Evolutionary conservation across 2,329 filamentous ascomycete genomes (phyloP).

Genomic region (Dactylella cylindrospora): DNA sequence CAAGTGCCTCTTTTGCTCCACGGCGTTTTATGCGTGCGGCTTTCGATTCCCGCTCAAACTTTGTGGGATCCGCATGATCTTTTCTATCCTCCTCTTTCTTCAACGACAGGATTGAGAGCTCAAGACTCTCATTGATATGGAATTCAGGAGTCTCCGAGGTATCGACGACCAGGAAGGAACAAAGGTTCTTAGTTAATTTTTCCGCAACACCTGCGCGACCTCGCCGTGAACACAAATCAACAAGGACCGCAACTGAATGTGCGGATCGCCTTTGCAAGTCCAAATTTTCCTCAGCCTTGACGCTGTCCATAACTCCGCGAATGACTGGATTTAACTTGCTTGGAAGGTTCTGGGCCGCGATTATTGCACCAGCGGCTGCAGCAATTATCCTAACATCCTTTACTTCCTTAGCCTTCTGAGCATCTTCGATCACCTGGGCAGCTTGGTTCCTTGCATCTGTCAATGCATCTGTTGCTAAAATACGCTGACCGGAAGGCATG

Average conservation of each 20-base stretch:
- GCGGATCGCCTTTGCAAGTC: constrained; percentile 86
- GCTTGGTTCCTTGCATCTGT: constrained; percentile 74
- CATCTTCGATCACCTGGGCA: constrained; percentile 73
- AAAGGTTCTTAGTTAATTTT: constrained; percentile 91
- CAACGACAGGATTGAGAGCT: constrained; percentile 81
- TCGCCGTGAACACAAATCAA: constrained; percentile 79
- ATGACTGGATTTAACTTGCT: constrained; percentile 93
- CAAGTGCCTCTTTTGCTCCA: constrained; percentile 89
- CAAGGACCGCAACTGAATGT: constrained; percentile 76
- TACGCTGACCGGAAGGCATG: constrained; percentile 82
- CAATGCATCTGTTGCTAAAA: constrained; percentile 78
- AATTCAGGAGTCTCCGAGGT: constrained; percentile 98
- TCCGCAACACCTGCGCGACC: constrained; percentile 83
- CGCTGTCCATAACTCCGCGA: constrained; percentile 96
- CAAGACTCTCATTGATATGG: constrained; percentile 74
- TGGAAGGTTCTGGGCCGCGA: constrained; percentile 81
- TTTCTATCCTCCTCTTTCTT: constrained; percentile 96
- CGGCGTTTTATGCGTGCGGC: constrained; percentile 86
- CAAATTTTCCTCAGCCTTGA: constrained; percentile 90
- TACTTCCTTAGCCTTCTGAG: constrained; percentile 73
- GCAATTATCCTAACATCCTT: constrained; percentile 85
- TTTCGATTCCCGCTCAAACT: constrained; percentile 85
- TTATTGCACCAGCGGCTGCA: constrained; percentile 80
- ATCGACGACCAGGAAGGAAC: constrained; percentile 97
- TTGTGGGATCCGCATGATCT: constrained; percentile 85